Conservation (phyloP, 371 early-diverging fungal species). For the Saksenaea oblongispora region DNA sequence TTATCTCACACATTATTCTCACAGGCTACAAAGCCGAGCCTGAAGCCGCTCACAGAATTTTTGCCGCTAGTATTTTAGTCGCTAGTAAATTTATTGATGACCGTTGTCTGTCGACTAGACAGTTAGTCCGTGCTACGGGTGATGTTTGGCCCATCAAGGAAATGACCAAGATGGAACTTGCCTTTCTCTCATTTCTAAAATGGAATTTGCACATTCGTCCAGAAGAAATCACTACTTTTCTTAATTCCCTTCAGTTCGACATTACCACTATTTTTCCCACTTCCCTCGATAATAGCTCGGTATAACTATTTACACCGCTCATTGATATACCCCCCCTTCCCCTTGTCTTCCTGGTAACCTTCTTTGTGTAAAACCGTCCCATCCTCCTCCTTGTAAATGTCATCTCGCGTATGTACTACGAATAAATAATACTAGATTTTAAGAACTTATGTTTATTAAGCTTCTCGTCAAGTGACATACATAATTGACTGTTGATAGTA, state of each 20-base stretch:
- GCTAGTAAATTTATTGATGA: conserved; percentile 54
- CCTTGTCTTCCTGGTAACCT: neutral
- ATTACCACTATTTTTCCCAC: conserved; percentile 20
- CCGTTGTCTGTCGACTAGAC: conserved; percentile 41
- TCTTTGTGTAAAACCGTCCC: neutral
- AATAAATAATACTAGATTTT: neutral
- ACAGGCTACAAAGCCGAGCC: conserved; percentile 46
- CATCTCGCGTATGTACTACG: neutral
- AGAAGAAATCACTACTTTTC: conserved; percentile 38
- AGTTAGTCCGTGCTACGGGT: conserved; percentile 49
- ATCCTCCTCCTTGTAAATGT: conserved; percentile 7
- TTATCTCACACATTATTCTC: neutral
- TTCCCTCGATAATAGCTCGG: neutral
- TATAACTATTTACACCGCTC: too few relatives aligned
- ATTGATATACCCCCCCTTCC: neutral
- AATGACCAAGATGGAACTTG: conserved; percentile 53
- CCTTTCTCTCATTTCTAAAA: conserved; percentile 45
- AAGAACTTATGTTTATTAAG: too few relatives aligned
- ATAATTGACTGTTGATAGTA: too few relatives aligned
- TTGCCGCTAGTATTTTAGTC: conserved; percentile 46
- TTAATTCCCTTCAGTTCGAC: conserved; percentile 31
- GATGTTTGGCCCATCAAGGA: conserved; percentile 57
- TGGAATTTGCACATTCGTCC: conserved; percentile 45
- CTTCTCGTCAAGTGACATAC: too few relatives aligned
- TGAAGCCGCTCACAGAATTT: conserved; percentile 54